Percentiles rank a stretch among this genome's conserved stretches.
Evolutionary conservation across 163 green algal species (phyloP).

Genomic region (Scenedesmus sp.): DNA sequence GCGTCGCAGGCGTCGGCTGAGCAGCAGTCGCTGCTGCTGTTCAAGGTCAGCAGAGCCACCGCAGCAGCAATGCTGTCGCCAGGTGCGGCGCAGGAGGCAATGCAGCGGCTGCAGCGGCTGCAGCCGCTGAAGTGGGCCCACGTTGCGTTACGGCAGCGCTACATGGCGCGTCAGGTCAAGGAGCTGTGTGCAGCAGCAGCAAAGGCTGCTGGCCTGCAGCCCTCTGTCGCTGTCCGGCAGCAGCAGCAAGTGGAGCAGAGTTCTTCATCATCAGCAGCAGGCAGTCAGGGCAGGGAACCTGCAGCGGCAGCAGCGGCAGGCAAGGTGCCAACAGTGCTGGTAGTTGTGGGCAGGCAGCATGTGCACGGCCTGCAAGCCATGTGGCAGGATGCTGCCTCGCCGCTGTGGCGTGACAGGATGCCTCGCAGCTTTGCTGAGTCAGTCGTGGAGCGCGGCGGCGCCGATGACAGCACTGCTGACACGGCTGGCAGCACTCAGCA

Average conservation of each 20-base stretch:
- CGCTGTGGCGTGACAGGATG: slow-evolving; percentile 54
- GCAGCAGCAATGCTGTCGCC: slow-evolving; percentile 20
- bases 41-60: slow-evolving; percentile 20
- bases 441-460: slow-evolving; percentile 10
- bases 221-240: not conserved
- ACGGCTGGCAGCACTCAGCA: not conserved
- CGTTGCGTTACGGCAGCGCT: slow-evolving; percentile 41
- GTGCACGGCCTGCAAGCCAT: slow-evolving; percentile 30
- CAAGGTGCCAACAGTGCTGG: slow-evolving; percentile 39
- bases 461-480: not conserved
- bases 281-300: not conserved
- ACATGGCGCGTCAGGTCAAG: slow-evolving; percentile 56
- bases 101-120: slow-evolving; percentile 48
- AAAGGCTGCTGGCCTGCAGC: not conserved
- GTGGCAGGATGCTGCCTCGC: slow-evolving; percentile 46
- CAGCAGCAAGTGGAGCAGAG: not conserved
- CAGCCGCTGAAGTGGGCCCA: slow-evolving; percentile 59
- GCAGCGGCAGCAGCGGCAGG: not conserved
- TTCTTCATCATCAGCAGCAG: not conserved
- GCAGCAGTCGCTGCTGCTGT: slow-evolving; percentile 32
- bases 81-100: not conserved
- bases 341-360: slow-evolving; percentile 57
- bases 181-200: not conserved
- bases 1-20: slow-evolving; percentile 4
- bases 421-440: slow-evolving; percentile 56